phyloP scores from a whole-genome alignment of 2,329 filamentous ascomycete genomes.

The Calonectria pteridis region DNA sequence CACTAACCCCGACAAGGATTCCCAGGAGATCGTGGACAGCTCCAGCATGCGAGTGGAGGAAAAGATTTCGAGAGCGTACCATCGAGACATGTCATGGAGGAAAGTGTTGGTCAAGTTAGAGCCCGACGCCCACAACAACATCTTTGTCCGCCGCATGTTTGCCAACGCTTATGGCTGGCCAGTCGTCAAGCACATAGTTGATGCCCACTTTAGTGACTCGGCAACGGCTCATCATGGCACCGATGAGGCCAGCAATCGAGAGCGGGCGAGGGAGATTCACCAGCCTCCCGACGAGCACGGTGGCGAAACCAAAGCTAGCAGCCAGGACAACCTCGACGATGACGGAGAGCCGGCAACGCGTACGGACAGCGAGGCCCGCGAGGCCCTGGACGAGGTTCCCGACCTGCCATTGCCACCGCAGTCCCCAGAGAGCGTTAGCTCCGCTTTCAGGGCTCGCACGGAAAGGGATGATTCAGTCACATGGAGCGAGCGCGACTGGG shows the following conservation, averaged over 20 bases:
- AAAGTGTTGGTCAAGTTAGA: conserved; percentile 97
- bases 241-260: conserved; percentile 73
- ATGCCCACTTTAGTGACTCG: conserved; percentile 91
- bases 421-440: conserved; percentile 39
- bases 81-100: conserved; percentile 91
- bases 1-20: conserved; percentile 59
- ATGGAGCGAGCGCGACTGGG: conserved; percentile 67
- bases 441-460: conserved; percentile 27
- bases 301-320: conserved; percentile 70
- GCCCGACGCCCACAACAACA: conserved; percentile 98
- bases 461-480: conserved; percentile 65
- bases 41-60: conserved; percentile 92
- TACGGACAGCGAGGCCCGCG: conserved; percentile 47
- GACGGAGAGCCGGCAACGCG: conserved; percentile 23
- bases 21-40: conserved; percentile 61
- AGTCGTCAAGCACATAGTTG: conserved; percentile 92
- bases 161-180: conserved; percentile 98
- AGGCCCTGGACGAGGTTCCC: conserved; percentile 59
- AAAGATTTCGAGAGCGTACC: conserved; percentile 96
- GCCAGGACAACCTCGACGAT: conserved; percentile 31
- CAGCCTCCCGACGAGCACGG: conserved; percentile 72
- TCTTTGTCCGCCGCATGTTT: conserved; percentile 96
- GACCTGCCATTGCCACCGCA: conserved; percentile 54
- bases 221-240: conserved; percentile 72
- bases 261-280: conserved; percentile 74